phyloP scores from a whole-genome alignment of 768 basidiomycete species.

The Lentinula aciculospora region DNA sequence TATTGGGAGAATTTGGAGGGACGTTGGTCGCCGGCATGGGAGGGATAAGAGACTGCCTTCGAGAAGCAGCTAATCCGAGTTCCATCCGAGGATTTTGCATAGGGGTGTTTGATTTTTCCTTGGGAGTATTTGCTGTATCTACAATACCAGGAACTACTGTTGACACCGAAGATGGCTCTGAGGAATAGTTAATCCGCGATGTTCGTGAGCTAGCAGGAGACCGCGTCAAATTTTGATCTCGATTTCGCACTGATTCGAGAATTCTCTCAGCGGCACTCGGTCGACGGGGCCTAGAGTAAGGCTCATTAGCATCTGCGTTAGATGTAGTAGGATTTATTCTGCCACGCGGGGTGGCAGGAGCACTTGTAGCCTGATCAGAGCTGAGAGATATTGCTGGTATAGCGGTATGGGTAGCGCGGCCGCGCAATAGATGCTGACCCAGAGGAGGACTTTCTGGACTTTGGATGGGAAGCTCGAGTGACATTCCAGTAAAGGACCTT shows the following conservation, averaged over 20 bases:
- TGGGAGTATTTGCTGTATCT: constrained; percentile 9
- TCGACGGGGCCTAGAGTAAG: constrained; percentile 34
- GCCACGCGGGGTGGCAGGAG: constrained; percentile 11
- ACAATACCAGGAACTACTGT: constrained; percentile 8
- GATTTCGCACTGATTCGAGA: constrained; percentile 39
- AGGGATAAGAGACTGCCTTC: constrained; percentile 34
- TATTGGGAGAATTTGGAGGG: constrained; percentile 33
- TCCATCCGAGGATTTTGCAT: constrained; percentile 1
- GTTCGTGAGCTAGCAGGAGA: constrained; percentile 39
- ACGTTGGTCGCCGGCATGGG: constrained; percentile 16
- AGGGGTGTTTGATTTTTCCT: constrained; percentile 5
- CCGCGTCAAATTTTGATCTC: constrained; percentile 33
- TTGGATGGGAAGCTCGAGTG: background rate
- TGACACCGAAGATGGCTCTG: constrained; percentile 35
- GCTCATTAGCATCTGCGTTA: background rate
- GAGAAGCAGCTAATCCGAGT: constrained; percentile 8
- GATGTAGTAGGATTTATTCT: background rate
- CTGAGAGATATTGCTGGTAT: constrained; percentile 19
- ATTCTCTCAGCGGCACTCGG: constrained; percentile 66
- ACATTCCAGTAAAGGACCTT: constrained; percentile 25
- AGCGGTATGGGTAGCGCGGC: constrained; percentile 22
- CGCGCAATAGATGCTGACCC: constrained; percentile 17
- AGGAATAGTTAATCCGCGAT: constrained; percentile 40
- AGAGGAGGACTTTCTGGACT: constrained; percentile 3
- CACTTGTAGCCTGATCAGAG: constrained; percentile 13